These are phyloP conservation scores for Cystobasidium sp. DNA, from an alignment of 1,284 basidiomycete genomes.

Conservation along the genomic window DNA sequence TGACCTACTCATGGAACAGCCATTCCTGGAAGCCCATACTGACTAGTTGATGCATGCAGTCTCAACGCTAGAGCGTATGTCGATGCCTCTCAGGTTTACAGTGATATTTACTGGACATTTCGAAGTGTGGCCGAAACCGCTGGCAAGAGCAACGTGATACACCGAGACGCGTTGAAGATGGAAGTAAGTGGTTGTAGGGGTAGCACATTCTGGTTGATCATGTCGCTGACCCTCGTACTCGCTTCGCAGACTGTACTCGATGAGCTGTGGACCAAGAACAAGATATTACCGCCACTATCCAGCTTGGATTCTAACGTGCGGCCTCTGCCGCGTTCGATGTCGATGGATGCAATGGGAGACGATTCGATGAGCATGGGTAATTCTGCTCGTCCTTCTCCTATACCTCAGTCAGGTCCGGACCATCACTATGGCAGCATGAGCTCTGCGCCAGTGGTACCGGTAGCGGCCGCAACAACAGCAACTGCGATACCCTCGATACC, in stretches of 20 bases:
- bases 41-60: neutral
- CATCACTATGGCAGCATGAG: constrained; percentile 10
- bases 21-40: neutral
- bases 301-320: constrained; percentile 22
- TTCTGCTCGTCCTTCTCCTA: constrained; percentile 11
- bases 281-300: constrained; percentile 24
- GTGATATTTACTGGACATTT: constrained; percentile 29
- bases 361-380: constrained; percentile 8
- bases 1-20: neutral
- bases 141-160: constrained; percentile 38
- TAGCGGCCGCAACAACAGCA: neutral
- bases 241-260: constrained; percentile 30
- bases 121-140: constrained; percentile 20
- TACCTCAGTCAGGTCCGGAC: constrained; percentile 26
- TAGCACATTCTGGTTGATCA: neutral
- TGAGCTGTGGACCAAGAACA: constrained; percentile 33
- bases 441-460: neutral
- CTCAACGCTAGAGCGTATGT: constrained; percentile 12
- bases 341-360: constrained; percentile 12
- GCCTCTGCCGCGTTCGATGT: neutral
- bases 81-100: constrained; percentile 30
- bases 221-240: neutral
- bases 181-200: constrained; percentile 18
- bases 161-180: constrained; percentile 40
- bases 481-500: neutral